Evolutionary conservation across 2,329 filamentous ascomycete species (phyloP).

Genomic region (Metarhizium humberi): DNA sequence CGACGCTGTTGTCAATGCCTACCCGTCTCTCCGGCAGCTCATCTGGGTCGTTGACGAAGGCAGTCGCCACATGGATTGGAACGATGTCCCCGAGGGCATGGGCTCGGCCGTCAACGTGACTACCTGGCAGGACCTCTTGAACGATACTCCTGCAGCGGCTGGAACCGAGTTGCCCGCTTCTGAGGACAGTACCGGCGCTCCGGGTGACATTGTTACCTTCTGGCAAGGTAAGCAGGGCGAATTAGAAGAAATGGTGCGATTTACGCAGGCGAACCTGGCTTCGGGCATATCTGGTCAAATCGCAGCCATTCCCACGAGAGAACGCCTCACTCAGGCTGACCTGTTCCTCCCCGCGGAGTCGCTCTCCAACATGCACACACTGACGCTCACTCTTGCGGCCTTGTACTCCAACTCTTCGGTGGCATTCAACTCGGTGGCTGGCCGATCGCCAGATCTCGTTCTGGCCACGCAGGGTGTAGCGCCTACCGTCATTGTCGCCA

Average conservation of each 20-base stretch:
- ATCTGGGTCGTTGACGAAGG: slow-evolving; percentile 91
- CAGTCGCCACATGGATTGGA: slow-evolving; percentile 92
- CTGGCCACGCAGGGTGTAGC: slow-evolving; percentile 65
- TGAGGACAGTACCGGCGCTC: slow-evolving; percentile 38
- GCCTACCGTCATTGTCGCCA: slow-evolving; percentile 75
- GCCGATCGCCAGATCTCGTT: slow-evolving; percentile 59
- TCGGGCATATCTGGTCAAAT: slow-evolving; percentile 74
- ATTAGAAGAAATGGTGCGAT: slow-evolving; percentile 65
- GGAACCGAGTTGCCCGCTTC: slow-evolving; percentile 55
- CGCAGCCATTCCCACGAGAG: slow-evolving; percentile 62
- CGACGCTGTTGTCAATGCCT: slow-evolving; percentile 58
- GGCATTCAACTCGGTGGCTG: slow-evolving; percentile 81
- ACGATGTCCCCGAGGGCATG: slow-evolving; percentile 70
- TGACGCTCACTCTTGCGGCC: slow-evolving; percentile 71
- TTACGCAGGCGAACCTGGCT: slow-evolving; percentile 77
- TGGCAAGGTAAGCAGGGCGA: slow-evolving; percentile 48
- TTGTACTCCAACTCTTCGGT: slow-evolving; percentile 79
- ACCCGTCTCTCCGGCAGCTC: slow-evolving; percentile 63
- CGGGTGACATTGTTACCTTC: slow-evolving; percentile 54
- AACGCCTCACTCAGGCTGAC: slow-evolving; percentile 66
- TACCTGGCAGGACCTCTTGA: slow-evolving; percentile 88
- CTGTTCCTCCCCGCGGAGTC: slow-evolving; percentile 79
- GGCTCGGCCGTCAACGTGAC: slow-evolving; percentile 67
- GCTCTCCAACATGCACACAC: slow-evolving; percentile 68
- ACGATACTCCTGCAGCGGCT: slow-evolving; percentile 52